Conservation (phyloP, 371 early-diverging fungal species). For the Mortierella sp. region DNA sequence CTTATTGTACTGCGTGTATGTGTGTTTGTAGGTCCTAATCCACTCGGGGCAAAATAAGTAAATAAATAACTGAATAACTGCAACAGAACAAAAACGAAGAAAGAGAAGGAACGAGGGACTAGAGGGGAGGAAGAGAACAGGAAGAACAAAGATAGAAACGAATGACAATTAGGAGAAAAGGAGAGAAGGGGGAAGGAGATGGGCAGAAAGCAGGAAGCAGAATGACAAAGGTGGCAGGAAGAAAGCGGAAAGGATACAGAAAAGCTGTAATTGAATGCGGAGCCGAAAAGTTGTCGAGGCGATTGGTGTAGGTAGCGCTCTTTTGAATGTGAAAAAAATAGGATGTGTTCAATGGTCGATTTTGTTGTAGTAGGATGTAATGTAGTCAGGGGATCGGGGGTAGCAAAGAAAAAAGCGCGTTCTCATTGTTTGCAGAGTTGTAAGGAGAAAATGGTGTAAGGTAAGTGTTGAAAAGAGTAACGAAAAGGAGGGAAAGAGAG, state of each 20-base stretch:
- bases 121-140: neutral
- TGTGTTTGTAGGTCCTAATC: neutral
- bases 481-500: neutral
- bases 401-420: neutral
- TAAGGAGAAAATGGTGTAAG: neutral
- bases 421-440: neutral
- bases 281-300: neutral
- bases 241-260: neutral
- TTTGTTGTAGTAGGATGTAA: neutral
- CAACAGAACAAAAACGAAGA: neutral
- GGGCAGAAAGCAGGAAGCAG: neutral
- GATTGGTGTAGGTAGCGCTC: neutral
- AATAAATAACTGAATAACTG: neutral
- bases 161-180: neutral
- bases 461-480: neutral
- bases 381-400: neutral
- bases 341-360: neutral
- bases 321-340: neutral
- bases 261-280: neutral
- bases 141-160: slow-evolving; percentile 1
- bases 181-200: neutral
- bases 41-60: neutral
- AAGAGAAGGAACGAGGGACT: neutral
- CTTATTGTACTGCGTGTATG: neutral
- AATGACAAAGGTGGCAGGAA: neutral